These are phyloP conservation scores for Scleromitrula shiraiana DNA, from an alignment of 2,329 filamentous ascomycete genomes.

Conservation along the genomic window DNA sequence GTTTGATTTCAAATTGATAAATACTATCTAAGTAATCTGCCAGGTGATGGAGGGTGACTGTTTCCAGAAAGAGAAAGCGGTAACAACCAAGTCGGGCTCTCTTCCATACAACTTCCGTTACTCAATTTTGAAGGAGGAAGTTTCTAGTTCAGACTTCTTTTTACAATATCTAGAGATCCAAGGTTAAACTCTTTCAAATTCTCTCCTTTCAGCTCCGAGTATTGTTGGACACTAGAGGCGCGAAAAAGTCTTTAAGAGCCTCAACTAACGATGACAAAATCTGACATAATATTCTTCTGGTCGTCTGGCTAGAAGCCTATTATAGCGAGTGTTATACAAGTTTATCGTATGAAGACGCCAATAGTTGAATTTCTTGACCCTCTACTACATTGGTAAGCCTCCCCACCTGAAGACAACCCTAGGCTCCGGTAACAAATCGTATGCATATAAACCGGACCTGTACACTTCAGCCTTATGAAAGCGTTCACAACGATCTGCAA, in stretches of 20 bases:
- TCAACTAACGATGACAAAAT: background rate
- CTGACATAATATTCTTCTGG: conserved; percentile 5
- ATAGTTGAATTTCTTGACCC: background rate
- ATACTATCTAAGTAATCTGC: too few species aligned
- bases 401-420: background rate
- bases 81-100: too few species aligned
- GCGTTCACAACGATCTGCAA: background rate
- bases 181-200: too few species aligned
- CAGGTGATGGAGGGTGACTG: too few species aligned
- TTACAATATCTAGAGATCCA: too few species aligned
- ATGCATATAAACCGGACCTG: background rate
- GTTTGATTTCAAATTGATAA: too few species aligned
- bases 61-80: too few species aligned
- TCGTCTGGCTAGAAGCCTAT: background rate
- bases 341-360: too few species aligned
- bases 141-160: too few species aligned
- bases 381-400: background rate
- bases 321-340: background rate
- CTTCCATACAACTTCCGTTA: too few species aligned
- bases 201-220: background rate
- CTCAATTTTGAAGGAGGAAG: too few species aligned
- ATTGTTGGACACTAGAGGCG: background rate
- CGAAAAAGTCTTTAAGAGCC: background rate
- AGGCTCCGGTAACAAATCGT: background rate
- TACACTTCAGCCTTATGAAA: background rate